Evolutionary conservation across 768 basidiomycete species (phyloP), one percentile per base, ranked within the genome.

Genomic region (Naganishia onofrii): DNA sequence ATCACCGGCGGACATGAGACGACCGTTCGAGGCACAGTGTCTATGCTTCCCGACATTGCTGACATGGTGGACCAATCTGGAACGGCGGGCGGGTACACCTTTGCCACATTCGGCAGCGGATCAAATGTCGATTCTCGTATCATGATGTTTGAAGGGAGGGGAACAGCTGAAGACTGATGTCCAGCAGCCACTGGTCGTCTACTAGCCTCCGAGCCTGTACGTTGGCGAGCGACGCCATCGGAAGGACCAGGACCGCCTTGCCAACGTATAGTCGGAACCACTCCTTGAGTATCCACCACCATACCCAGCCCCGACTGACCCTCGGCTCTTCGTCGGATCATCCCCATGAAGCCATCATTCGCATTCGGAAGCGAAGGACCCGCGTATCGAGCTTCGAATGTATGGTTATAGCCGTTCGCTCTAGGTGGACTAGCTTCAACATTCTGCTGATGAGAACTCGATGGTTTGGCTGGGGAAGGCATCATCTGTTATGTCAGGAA

Each of bases 311-410:
- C 60, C 2, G 36, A 38, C 26, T 29, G 42, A 15, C 60, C 60
- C 23, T 26, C 12, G 7, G 60, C 60, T 63, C 60, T 63, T 17
- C 60, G 5, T n/a, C 23, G 8, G 2, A 63, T 44, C 60, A 63
- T 63, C 5, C 9, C 42, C 28, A 38, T n/a, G 23, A 63, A 63
- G 6, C 19, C 60, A 6, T 3, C 23, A 21, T 42, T 26, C 5
- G 60, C 17, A 13, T 63, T 44, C 26, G 38, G 23, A 42, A 42
- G 2, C 10, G 38, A 19, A 42, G 60, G 60, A 28, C 60, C 60
- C 4, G 60, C n/a, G 21, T 42, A 63, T n/a, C 42, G n/a, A 63
- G 60, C 60, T 17, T 44, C 23, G 28, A 63, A 63, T 3, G 60
- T 44, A 26, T 63, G 60, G 32, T 28, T 26, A 42, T 63, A 63